phyloP scores from a whole-genome alignment of 768 basidiomycete genomes.

The Pleurotus tuber-regium region DNA sequence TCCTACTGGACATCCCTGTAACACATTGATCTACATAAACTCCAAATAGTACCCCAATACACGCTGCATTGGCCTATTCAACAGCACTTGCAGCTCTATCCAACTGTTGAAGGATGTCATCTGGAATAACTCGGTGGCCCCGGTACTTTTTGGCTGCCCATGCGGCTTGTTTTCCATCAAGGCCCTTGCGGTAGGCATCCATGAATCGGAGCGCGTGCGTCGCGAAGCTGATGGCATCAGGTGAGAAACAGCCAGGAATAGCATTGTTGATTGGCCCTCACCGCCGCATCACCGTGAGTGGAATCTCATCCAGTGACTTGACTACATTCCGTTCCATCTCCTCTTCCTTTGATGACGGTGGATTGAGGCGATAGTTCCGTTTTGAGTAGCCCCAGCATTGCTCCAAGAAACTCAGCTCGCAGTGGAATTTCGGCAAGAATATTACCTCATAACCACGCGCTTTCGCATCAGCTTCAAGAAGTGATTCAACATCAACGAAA shows the following conservation, averaged over 20 bases:
- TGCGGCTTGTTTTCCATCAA: conserved; percentile 19
- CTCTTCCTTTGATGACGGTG: conserved; percentile 25
- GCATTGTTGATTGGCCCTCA: conserved; percentile 4
- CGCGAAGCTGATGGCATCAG: conserved; percentile 20
- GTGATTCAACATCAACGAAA: conserved; percentile 22
- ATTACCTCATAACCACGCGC: conserved; percentile 16
- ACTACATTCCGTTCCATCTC: conserved; percentile 31
- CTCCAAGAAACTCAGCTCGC: conserved; percentile 36
- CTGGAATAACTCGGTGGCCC: conserved; percentile 19
- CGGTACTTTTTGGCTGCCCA: conserved; percentile 25
- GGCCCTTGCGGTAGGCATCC: conserved; percentile 20
- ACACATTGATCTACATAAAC: no score
- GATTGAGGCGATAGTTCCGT: conserved; percentile 21
- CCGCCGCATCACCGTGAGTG: conserved; percentile 24
- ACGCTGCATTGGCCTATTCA: no score
- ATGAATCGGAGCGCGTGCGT: conserved; percentile 20
- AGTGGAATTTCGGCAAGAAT: conserved; percentile 32
- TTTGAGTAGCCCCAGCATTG: conserved; percentile 33
- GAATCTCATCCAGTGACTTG: conserved; percentile 23
- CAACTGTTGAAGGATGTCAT: no score
- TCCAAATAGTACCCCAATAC: no score
- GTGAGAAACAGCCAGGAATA: neutral
- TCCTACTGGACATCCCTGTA: no score
- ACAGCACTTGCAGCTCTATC: no score
- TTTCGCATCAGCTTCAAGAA: conserved; percentile 11